Evolutionary conservation across 148 eudicot species (phyloP).

Genomic region (Cornus kousa): DNA sequence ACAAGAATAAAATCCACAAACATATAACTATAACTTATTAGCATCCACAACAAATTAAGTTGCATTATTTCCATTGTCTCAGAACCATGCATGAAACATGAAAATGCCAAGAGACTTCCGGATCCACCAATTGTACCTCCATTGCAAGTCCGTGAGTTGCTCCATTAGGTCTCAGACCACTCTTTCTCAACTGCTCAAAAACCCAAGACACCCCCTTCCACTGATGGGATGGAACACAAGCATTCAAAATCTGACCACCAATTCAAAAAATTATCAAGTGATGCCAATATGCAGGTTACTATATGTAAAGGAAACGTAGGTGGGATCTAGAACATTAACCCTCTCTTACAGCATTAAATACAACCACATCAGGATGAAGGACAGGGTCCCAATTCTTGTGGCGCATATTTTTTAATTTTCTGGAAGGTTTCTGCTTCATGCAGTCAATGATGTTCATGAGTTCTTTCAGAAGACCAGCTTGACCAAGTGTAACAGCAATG

Average conservation of each 20-base stretch:
- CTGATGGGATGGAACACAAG: constrained; percentile 71
- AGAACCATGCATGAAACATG: constrained; percentile 8
- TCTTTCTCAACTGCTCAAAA: constrained; percentile 73
- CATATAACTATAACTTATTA: constrained; percentile 10
- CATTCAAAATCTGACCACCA: constrained; percentile 69
- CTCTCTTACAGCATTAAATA: constrained; percentile 82
- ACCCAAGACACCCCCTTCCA: constrained; percentile 99
- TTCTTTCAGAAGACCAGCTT: constrained; percentile 88
- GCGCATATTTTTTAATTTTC: constrained; percentile 50
- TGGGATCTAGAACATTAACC: neutral
- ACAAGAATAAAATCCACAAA: neutral
- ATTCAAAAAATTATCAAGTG: neutral
- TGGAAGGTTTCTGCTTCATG: constrained; percentile 75
- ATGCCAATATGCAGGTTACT: neutral
- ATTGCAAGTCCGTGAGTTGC: constrained; percentile 98
- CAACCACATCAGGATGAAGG: constrained; percentile 82
- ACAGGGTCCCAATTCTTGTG: constrained; percentile 74
- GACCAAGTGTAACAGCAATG: constrained; percentile 82
- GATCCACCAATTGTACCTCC: constrained; percentile 59
- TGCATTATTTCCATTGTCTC: neutral
- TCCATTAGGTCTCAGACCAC: constrained; percentile 63
- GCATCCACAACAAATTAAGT: neutral
- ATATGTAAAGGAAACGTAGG: neutral
- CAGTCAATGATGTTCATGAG: constrained; percentile 61
- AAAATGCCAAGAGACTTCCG: neutral